These are phyloP conservation scores for Aegilops umbellulata DNA, from an alignment of 176 grass and related monocot genomes.

Conservation along the genomic window DNA sequence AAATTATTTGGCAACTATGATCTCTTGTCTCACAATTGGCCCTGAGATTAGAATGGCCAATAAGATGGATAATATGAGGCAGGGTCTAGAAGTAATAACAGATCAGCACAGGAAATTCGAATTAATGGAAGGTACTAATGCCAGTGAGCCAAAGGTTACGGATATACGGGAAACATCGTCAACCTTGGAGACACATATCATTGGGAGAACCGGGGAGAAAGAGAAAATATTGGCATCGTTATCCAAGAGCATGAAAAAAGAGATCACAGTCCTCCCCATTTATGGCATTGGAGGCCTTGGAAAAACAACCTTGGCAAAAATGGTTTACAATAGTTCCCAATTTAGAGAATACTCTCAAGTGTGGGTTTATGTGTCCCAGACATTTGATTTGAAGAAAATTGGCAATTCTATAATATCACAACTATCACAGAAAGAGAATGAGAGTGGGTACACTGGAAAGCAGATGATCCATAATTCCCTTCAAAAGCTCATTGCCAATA, in stretches of 20 bases:
- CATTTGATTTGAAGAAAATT: conserved; percentile 19
- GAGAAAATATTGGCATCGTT: background rate
- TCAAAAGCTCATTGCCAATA: background rate
- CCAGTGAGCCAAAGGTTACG: background rate
- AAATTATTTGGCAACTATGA: background rate
- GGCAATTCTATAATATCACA: background rate
- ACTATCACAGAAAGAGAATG: background rate
- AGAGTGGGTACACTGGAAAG: background rate
- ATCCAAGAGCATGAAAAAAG: background rate
- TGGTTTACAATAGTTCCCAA: background rate
- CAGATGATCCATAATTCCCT: background rate
- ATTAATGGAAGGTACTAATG: fast-evolving
- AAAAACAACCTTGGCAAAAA: background rate
- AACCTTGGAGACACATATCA: background rate
- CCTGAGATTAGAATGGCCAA: background rate
- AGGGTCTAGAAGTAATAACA: fast-evolving
- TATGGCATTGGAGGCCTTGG: background rate
- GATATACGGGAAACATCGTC: background rate
- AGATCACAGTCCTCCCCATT: background rate
- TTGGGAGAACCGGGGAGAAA: background rate
- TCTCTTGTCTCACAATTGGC: background rate
- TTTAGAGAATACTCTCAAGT: background rate
- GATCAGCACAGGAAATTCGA: background rate
- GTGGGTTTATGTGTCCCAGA: conserved; percentile 37
- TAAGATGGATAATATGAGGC: background rate